A percentile compares a stretch with the other conserved stretches of the same genome.
Conservation (phyloP, 129 eudicot species). For the Escallonia herrerae region DNA sequence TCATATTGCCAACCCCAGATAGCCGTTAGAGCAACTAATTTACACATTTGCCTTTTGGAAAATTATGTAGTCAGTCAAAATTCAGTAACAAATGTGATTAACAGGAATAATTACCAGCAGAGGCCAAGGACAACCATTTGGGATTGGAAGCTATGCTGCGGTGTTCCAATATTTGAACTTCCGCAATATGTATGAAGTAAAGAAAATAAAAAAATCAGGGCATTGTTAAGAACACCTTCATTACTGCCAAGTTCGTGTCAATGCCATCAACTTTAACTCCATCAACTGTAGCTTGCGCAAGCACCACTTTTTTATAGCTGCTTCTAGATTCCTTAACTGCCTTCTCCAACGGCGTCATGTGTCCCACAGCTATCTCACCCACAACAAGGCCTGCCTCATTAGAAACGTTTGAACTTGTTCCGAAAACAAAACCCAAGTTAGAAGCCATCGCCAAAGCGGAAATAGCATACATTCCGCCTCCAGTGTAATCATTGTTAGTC, state of each 20-base stretch:
- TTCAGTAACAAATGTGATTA: too few relatives aligned
- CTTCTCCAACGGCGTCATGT: slow-evolving; percentile 68
- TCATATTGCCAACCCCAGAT: background rate
- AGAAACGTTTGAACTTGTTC: slow-evolving; percentile 36
- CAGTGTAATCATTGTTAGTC: slow-evolving; percentile 22
- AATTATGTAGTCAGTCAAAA: too few relatives aligned
- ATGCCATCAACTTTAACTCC: slow-evolving; percentile 96
- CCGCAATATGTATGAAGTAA: background rate
- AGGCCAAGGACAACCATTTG: too few relatives aligned
- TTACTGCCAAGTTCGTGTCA: slow-evolving; percentile 85
- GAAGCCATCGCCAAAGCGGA: slow-evolving; percentile 75
- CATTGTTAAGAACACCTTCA: slow-evolving; percentile 45
- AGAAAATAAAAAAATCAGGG: background rate
- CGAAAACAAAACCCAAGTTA: slow-evolving; percentile 52
- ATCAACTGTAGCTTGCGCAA: slow-evolving; percentile 87
- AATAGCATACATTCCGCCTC: slow-evolving; percentile 47
- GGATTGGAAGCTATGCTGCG: too few relatives aligned
- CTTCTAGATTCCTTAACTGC: slow-evolving; percentile 76
- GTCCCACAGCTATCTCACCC: slow-evolving; percentile 89
- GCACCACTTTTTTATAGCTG: slow-evolving; percentile 65
- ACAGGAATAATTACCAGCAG: too few relatives aligned
- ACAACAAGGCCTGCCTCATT: slow-evolving; percentile 34
- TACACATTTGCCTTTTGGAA: background rate
- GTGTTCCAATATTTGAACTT: too few relatives aligned
- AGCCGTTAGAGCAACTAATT: background rate